These are phyloP conservation scores for Ambrosiella xylebori DNA, from an alignment of 2,329 filamentous ascomycete species.

Conservation along the genomic window DNA sequence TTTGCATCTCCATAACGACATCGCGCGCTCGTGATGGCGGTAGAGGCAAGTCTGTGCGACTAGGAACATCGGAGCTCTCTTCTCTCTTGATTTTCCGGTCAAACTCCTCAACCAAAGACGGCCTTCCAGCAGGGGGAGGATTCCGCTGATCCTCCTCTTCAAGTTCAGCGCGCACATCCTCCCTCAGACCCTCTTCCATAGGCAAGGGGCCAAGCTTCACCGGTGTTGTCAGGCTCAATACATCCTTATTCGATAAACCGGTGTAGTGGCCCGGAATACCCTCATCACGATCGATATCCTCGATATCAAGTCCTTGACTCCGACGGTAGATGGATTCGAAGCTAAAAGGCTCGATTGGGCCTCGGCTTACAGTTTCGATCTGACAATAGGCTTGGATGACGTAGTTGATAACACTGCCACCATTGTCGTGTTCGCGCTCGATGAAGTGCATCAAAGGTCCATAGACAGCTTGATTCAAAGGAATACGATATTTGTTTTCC, in stretches of 20 bases:
- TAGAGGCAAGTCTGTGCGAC: slow-evolving; percentile 61
- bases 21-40: slow-evolving; percentile 79
- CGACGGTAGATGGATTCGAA: slow-evolving; percentile 42
- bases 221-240: slow-evolving; percentile 36
- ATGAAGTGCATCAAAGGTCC: slow-evolving; percentile 74
- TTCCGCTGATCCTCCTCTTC: slow-evolving; percentile 68
- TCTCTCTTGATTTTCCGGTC: slow-evolving; percentile 79
- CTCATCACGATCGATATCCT: slow-evolving; percentile 45
- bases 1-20: slow-evolving; percentile 85
- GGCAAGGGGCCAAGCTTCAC: slow-evolving; percentile 68
- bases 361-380: slow-evolving; percentile 39
- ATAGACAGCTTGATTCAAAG: slow-evolving; percentile 71
- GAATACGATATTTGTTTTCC: slow-evolving; percentile 74
- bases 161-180: slow-evolving; percentile 74
- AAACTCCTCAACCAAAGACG: slow-evolving; percentile 70
- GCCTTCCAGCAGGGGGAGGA: slow-evolving; percentile 51
- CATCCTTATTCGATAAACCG: slow-evolving; percentile 42
- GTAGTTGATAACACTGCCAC: slow-evolving; percentile 60
- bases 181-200: slow-evolving; percentile 65
- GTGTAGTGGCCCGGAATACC: slow-evolving; percentile 47
- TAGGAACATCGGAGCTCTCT: slow-evolving; percentile 69
- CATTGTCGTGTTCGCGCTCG: slow-evolving; percentile 68
- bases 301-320: slow-evolving; percentile 42
- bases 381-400: slow-evolving; percentile 48
- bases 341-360: slow-evolving; percentile 46